These are phyloP conservation scores for Trichoderma brevicompactum DNA, from an alignment of 2,329 filamentous ascomycete genomes.

Conservation along the genomic window DNA sequence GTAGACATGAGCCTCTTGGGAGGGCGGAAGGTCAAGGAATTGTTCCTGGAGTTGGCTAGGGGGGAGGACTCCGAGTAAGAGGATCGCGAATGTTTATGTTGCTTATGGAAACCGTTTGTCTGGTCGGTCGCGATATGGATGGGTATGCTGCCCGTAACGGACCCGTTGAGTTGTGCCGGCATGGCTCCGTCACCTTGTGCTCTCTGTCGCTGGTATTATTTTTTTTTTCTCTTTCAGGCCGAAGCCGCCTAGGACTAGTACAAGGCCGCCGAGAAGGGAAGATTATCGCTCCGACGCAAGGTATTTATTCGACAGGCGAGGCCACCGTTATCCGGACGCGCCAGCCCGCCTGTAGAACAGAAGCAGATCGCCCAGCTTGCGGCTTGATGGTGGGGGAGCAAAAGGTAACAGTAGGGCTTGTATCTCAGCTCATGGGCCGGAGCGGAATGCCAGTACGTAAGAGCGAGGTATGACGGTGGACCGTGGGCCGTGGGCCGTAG, in stretches of 20 bases:
- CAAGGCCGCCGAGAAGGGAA: constrained; percentile 11
- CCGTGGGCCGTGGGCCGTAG: constrained; percentile 35
- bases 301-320: constrained; percentile 35
- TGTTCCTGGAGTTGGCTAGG: constrained; percentile 59
- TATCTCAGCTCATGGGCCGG: constrained; percentile 30
- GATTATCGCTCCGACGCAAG: constrained; percentile 16
- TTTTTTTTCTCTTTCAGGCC: constrained; percentile 16
- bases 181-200: constrained; percentile 38
- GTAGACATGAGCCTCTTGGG: constrained; percentile 62
- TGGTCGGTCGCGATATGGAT: constrained; percentile 46
- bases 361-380: constrained; percentile 26
- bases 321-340: constrained; percentile 35
- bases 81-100: constrained; percentile 65
- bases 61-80: constrained; percentile 66
- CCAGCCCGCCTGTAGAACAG: constrained; percentile 32
- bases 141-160: constrained; percentile 46
- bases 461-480: constrained; percentile 39
- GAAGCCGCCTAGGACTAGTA: constrained; percentile 27
- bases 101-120: constrained; percentile 44
- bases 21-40: constrained; percentile 64
- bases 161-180: constrained; percentile 47
- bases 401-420: constrained; percentile 27
- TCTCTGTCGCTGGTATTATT: constrained; percentile 28
- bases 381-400: constrained; percentile 27
- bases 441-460: constrained; percentile 42